A percentile compares a stretch with the other conserved stretches of the same genome.
phyloP scores from a whole-genome alignment of 164 flowering plant genomes.

The Saururus chinensis region DNA sequence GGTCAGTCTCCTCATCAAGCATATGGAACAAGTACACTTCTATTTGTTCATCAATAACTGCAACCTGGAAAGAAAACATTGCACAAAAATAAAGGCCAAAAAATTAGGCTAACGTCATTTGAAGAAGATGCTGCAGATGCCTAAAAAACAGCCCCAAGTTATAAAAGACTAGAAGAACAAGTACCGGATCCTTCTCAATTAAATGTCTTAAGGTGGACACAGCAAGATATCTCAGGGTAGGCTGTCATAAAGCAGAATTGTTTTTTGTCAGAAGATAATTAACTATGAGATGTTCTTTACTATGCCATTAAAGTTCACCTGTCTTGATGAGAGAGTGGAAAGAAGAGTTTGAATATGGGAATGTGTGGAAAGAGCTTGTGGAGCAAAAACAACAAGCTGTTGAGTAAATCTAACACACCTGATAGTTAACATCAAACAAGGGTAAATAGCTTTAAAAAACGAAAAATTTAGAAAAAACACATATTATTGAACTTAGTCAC shows the following conservation, averaged over 20 bases:
- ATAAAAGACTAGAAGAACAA: conserved; percentile 10
- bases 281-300: neutral
- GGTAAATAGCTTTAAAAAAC: neutral
- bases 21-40: conserved; percentile 78
- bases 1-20: conserved; percentile 97
- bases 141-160: neutral
- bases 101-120: neutral
- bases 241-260: conserved; percentile 41
- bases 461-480: neutral
- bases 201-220: conserved; percentile 87
- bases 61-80: conserved; percentile 32
- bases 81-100: neutral
- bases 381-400: conserved; percentile 95
- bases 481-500: conserved; percentile 9
- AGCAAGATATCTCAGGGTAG: conserved; percentile 74
- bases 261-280: conserved; percentile 1
- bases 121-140: neutral
- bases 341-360: conserved; percentile 75
- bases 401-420: conserved; percentile 94
- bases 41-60: conserved; percentile 68
- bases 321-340: conserved; percentile 81
- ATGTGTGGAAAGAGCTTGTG: conserved; percentile 92
- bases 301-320: conserved; percentile 31
- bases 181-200: conserved; percentile 91
- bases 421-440: conserved; percentile 3